Evolutionary conservation across 23 red algal genomes (phyloP).

Genomic region (Gracilaria caudata): DNA sequence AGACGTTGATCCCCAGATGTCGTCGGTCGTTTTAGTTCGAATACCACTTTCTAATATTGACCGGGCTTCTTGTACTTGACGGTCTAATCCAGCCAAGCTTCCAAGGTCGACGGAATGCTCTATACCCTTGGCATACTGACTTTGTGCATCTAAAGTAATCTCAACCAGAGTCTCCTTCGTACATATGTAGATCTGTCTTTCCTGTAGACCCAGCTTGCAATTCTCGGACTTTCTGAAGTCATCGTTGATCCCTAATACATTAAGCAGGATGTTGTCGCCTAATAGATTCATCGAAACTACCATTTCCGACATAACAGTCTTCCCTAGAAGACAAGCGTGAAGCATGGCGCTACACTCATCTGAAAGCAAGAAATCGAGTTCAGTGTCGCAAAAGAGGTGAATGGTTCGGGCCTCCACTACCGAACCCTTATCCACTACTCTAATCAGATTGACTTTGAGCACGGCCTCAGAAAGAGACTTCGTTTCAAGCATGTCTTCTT

Average conservation of each 20-base stretch:
- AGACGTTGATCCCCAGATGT: neutral
- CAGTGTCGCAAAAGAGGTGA: neutral
- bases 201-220: neutral
- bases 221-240: neutral
- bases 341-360: slow-evolving; percentile 10
- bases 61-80: neutral
- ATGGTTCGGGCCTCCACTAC: neutral
- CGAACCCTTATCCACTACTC: neutral
- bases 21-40: neutral
- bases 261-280: neutral
- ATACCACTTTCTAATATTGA: neutral
- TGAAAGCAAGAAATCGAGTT: neutral
- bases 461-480: neutral
- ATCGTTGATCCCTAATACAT: neutral
- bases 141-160: neutral
- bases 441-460: neutral
- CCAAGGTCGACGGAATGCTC: neutral
- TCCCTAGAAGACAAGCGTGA: neutral
- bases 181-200: neutral
- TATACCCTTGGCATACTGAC: neutral
- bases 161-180: neutral
- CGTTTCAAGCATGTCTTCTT: neutral
- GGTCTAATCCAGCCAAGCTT: slow-evolving; percentile 1
- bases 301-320: neutral
- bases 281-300: neutral